Evolutionary conservation across 78 protist species (phyloP).

Genomic region (Planoprotostelium fungivorum): DNA sequence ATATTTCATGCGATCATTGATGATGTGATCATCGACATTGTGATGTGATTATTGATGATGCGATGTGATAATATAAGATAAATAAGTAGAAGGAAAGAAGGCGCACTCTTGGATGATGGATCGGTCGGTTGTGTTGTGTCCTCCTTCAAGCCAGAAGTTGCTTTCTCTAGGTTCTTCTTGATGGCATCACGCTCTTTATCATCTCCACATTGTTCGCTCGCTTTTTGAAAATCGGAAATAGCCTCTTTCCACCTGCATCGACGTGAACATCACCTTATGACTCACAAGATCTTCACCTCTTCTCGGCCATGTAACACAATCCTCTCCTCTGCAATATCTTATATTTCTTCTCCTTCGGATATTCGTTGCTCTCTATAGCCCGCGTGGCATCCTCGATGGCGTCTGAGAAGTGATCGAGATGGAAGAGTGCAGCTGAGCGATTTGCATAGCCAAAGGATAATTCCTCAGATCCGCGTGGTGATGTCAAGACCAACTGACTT

Average conservation of each 20-base stretch:
- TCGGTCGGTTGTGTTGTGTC: background rate
- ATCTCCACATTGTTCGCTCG: background rate
- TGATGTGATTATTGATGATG: no score
- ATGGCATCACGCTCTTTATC: background rate
- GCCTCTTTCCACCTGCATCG: background rate
- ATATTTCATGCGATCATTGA: no score
- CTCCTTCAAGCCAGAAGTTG: background rate
- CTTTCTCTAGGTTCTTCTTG: background rate
- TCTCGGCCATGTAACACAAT: background rate
- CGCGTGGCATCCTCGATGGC: background rate
- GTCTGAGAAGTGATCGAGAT: background rate
- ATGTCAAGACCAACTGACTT: background rate
- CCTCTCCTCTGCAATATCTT: background rate
- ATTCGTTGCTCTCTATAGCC: background rate
- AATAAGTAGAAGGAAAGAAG: background rate
- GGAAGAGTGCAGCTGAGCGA: background rate
- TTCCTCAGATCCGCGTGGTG: background rate
- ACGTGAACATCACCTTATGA: background rate
- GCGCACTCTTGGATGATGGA: background rate
- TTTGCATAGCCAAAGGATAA: background rate
- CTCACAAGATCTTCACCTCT: background rate
- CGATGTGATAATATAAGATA: no score
- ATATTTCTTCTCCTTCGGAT: background rate
- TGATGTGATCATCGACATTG: no score
- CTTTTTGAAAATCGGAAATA: background rate